These are phyloP conservation scores for Tolypocladium paradoxum DNA, from an alignment of 2,329 filamentous ascomycete species.

Conservation along the genomic window DNA sequence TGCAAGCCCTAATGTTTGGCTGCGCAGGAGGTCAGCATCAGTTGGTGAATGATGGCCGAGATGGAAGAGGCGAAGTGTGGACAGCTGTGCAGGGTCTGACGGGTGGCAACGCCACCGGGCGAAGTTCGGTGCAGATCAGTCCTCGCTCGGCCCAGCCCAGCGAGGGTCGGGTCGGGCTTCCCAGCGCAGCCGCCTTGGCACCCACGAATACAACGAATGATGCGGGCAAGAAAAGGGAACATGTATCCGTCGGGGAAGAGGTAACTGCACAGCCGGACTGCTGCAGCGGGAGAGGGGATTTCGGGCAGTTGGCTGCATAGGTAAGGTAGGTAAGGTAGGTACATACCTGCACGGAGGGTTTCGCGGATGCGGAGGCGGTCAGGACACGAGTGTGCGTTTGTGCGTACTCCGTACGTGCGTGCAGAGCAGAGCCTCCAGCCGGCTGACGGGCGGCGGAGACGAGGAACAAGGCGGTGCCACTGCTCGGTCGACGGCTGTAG, in stretches of 20 bases:
- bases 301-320: not conserved
- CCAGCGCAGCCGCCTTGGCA: not conserved
- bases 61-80: not conserved
- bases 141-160: not conserved
- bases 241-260: not conserved
- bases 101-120: slow-evolving; percentile 6
- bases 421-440: not conserved
- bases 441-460: slow-evolving; percentile 3
- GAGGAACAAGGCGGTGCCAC: not conserved
- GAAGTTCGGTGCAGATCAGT: slow-evolving; percentile 6
- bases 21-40: not conserved
- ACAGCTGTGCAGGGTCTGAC: slow-evolving; percentile 4
- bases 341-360: not conserved
- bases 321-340: too few species aligned
- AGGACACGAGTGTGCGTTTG: not conserved
- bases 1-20: not conserved
- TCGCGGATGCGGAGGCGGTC: not conserved
- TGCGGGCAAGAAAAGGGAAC: not conserved
- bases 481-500: not conserved
- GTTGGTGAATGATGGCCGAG: not conserved
- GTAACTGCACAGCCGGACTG: not conserved
- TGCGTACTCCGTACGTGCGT: not conserved
- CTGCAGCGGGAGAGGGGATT: not conserved
- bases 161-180: not conserved
- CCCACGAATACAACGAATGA: not conserved